phyloP scores from a whole-genome alignment of 352 stramenopile genomes.

The Phytophthora sansomeana region DNA sequence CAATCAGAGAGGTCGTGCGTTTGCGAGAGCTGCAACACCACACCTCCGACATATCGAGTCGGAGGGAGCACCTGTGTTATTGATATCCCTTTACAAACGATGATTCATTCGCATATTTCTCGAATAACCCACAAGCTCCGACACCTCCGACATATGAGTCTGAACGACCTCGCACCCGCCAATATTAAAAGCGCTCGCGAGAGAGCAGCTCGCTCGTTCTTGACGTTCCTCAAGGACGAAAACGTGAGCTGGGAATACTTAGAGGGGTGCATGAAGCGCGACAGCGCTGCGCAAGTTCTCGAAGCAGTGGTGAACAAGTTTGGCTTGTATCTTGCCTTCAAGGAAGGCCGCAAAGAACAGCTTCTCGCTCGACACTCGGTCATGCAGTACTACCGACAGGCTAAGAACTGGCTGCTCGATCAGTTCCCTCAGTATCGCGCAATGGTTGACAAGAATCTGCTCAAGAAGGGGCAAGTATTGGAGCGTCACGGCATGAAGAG shows the following conservation, averaged over 20 bases:
- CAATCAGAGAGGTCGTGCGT: background rate
- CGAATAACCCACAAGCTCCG: constrained; percentile 2
- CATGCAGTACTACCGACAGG: constrained; percentile 30
- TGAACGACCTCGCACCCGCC: constrained; percentile 13
- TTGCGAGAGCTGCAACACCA: background rate
- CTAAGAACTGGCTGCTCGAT: constrained; percentile 29
- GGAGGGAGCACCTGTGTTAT: constrained; percentile 6
- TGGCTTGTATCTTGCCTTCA: constrained; percentile 30
- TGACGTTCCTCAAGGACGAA: too few relatives aligned
- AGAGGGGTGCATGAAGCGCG: too few relatives aligned
- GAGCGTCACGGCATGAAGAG: constrained; percentile 19
- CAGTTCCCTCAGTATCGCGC: constrained; percentile 16
- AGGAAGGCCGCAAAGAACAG: constrained; percentile 13
- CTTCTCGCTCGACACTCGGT: constrained; percentile 23
- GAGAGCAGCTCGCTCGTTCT: constrained; percentile 23
- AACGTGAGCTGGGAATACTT: too few relatives aligned
- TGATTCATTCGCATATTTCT: constrained; percentile 8
- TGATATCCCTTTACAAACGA: background rate
- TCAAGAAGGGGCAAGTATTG: constrained; percentile 25
- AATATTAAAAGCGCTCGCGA: constrained; percentile 29
- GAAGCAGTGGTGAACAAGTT: constrained; percentile 30
- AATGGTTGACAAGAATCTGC: constrained; percentile 8
- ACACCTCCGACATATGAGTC: constrained; percentile 17
- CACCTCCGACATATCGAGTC: background rate
- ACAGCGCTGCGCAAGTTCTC: constrained; percentile 1